Evolutionary conservation across 1,284 basidiomycete species (phyloP).

Genomic region (Exsudoporus floridanus): DNA sequence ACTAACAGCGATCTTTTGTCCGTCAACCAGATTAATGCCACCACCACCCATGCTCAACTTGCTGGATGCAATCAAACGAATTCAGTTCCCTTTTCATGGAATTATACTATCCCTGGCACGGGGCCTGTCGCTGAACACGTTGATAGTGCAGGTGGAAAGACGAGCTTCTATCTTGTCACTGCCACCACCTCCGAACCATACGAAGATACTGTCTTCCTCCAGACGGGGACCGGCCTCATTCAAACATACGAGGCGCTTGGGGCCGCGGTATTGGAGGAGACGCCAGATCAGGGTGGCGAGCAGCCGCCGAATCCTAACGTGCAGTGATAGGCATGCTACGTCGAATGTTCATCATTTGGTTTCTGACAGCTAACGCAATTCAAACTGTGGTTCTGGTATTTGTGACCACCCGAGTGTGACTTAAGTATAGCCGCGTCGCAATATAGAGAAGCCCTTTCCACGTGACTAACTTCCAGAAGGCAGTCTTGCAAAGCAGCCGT

Average conservation of each 20-base stretch:
- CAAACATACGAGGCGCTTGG: conserved; percentile 4
- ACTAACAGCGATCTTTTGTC: conserved; percentile 11
- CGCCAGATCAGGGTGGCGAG: not conserved
- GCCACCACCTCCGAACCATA: not conserved
- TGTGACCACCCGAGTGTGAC: not conserved
- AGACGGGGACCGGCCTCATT: conserved; percentile 4
- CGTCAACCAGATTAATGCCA: not conserved
- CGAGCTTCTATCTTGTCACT: conserved; percentile 1
- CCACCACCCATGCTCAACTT: conserved; percentile 5
- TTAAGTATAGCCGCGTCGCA: not conserved
- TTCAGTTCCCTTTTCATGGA: conserved; percentile 7
- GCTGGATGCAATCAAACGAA: conserved; percentile 6
- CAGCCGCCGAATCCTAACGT: not conserved
- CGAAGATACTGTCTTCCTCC: not conserved
- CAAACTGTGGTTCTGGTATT: not conserved
- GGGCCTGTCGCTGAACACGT: not conserved
- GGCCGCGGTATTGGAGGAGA: not conserved
- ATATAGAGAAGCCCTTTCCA: not conserved
- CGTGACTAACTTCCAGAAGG: not conserved
- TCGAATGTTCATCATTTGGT: not conserved
- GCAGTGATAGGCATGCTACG: not conserved
- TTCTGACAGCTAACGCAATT: not conserved
- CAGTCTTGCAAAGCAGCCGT: not conserved
- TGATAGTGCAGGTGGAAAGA: conserved; percentile 10
- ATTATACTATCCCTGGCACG: not conserved